These are phyloP conservation scores for Cyberlindnera suaveolens DNA, from an alignment of 805 yeast genomes.

Conservation along the genomic window DNA sequence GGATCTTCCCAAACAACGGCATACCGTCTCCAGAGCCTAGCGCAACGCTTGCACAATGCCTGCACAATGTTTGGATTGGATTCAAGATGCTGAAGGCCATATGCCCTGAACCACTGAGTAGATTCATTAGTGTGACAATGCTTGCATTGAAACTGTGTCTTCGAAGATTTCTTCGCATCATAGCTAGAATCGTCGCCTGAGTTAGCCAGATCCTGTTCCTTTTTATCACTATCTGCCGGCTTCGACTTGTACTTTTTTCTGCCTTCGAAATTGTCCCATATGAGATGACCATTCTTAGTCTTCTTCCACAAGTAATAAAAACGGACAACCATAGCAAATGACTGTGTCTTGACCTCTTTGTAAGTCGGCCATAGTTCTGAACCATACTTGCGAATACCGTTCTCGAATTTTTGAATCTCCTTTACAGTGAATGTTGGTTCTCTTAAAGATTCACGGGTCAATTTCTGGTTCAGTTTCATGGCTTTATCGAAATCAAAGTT, in stretches of 20 bases:
- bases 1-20: slow-evolving; percentile 87
- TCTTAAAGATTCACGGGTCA: slow-evolving; percentile 52
- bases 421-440: slow-evolving; percentile 72
- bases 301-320: slow-evolving; percentile 92
- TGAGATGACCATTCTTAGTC: slow-evolving; percentile 61
- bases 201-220: slow-evolving; percentile 19
- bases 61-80: slow-evolving; percentile 29
- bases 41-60: slow-evolving; percentile 83
- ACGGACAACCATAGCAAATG: slow-evolving; percentile 74
- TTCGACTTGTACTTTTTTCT: slow-evolving; percentile 52
- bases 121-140: slow-evolving; percentile 59
- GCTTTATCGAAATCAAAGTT: slow-evolving; percentile 50
- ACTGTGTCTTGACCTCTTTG: slow-evolving; percentile 66
- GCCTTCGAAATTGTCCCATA: slow-evolving; percentile 82
- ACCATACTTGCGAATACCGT: slow-evolving; percentile 65
- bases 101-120: slow-evolving; percentile 61
- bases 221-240: slow-evolving; percentile 17
- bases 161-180: slow-evolving; percentile 45
- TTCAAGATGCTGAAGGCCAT: slow-evolving; percentile 46
- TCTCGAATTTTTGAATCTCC: slow-evolving; percentile 67
- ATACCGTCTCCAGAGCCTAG: slow-evolving; percentile 85
- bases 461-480: slow-evolving; percentile 32
- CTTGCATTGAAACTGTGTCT: slow-evolving; percentile 53
- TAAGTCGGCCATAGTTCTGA: slow-evolving; percentile 72
- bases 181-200: slow-evolving; percentile 67